Evolutionary conservation across 116 monocot species (phyloP).

Genomic region (Thalassia testudinum): DNA sequence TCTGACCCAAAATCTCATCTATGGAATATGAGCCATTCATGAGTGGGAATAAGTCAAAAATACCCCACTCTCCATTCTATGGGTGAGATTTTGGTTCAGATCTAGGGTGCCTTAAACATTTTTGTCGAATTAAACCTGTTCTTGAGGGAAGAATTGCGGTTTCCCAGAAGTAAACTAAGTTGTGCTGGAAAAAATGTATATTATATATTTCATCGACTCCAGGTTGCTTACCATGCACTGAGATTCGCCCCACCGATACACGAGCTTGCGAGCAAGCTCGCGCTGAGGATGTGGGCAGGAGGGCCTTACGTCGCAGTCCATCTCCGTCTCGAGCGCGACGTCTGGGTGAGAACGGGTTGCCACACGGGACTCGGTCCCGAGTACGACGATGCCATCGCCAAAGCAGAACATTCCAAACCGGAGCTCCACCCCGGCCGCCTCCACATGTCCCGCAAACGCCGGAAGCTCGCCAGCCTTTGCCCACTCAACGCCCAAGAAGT

Average conservation of each 20-base stretch:
- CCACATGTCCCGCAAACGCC: slow-evolving; percentile 13
- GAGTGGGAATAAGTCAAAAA: no score
- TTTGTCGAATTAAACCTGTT: no score
- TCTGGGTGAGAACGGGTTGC: slow-evolving; percentile 68
- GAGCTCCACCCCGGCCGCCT: slow-evolving; percentile 26
- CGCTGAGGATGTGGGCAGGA: slow-evolving; percentile 17
- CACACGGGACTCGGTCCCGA: slow-evolving; percentile 30
- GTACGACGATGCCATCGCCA: slow-evolving; percentile 12
- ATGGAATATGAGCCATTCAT: no score
- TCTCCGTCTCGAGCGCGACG: slow-evolving; percentile 59
- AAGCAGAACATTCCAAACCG: slow-evolving; percentile 9
- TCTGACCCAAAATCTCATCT: no score
- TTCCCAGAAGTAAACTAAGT: background rate
- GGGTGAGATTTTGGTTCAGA: no score
- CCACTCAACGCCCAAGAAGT: slow-evolving; percentile 25
- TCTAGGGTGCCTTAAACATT: no score
- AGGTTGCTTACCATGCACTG: slow-evolving; percentile 46
- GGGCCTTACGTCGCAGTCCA: slow-evolving; percentile 63
- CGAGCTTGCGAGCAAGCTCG: slow-evolving; percentile 18
- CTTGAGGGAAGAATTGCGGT: no score
- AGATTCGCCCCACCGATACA: slow-evolving; percentile 19
- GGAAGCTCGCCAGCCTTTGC: slow-evolving; percentile 29
- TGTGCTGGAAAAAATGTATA: background rate
- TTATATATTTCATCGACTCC: background rate
- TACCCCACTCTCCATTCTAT: no score